Evolutionary conservation across 1,139 yeast species (phyloP).

Genomic region (Insectozyma bohioensis): DNA sequence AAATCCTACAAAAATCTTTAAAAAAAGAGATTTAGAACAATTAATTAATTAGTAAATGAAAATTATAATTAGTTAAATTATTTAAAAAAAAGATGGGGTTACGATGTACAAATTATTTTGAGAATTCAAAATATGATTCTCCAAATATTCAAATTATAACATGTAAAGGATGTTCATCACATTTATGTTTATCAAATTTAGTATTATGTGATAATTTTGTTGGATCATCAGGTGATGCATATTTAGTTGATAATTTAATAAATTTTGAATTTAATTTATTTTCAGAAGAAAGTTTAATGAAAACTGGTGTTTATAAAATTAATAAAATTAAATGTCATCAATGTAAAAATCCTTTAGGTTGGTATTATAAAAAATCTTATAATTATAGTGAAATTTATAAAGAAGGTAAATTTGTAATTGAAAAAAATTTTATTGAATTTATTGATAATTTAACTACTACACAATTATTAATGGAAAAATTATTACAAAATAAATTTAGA

Average conservation of each 20-base stretch:
- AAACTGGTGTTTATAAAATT: slow-evolving; percentile 69
- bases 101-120: slow-evolving; percentile 39
- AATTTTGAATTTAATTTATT: slow-evolving; percentile 36
- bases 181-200: slow-evolving; percentile 47
- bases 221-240: slow-evolving; percentile 55
- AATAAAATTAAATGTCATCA: slow-evolving; percentile 66
- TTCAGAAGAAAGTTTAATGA: slow-evolving; percentile 50
- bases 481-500: slow-evolving; percentile 26
- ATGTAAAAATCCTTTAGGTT: slow-evolving; percentile 64
- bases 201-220: slow-evolving; percentile 51
- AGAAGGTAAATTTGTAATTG: slow-evolving; percentile 78
- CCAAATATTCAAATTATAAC: slow-evolving; percentile 43
- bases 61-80: neutral
- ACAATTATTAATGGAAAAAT: slow-evolving; percentile 27
- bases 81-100: slow-evolving; percentile 35
- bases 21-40: too few species aligned
- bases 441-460: slow-evolving; percentile 30
- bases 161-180: slow-evolving; percentile 53
- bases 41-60: too few species aligned
- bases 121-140: slow-evolving; percentile 32
- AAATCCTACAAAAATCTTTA: too few species aligned
- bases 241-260: slow-evolving; percentile 48
- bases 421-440: slow-evolving; percentile 27
- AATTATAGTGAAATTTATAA: slow-evolving; percentile 62
- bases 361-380: slow-evolving; percentile 72